A percentile compares a stretch with the other conserved stretches of the same genome.
Evolutionary conservation across 768 basidiomycete species (phyloP).

Genomic region (Albatrellus ellisii): DNA sequence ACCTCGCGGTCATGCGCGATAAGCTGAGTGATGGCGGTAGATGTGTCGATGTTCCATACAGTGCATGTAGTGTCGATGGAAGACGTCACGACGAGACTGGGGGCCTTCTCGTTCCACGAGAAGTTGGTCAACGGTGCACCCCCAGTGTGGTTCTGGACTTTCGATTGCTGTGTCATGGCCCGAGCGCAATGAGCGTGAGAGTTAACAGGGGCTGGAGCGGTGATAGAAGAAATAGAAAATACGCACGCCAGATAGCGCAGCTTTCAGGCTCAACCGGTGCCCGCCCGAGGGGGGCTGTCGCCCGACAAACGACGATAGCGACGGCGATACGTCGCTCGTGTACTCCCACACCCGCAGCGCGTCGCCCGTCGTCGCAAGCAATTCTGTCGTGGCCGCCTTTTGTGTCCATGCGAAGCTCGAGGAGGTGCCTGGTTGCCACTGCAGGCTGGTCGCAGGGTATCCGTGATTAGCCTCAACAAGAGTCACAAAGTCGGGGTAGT

Average conservation of each 20-base stretch:
- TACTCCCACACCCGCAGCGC: conserved; percentile 90
- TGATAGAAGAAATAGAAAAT: conserved; percentile 12
- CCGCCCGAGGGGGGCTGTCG: conserved; percentile 41
- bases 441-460: conserved; percentile 87
- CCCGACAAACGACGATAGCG: conserved; percentile 57
- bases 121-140: conserved; percentile 93
- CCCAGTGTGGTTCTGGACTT: conserved; percentile 72
- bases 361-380: conserved; percentile 91
- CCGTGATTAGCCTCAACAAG: conserved; percentile 77
- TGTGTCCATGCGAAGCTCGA: conserved; percentile 53
- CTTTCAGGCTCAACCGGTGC: conserved; percentile 60
- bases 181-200: no score
- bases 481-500: conserved; percentile 78
- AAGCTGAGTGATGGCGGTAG: conserved; percentile 89
- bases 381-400: conserved; percentile 55
- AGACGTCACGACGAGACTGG: conserved; percentile 87
- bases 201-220: no score
- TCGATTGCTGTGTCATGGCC: conserved; percentile 73
- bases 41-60: conserved; percentile 95
- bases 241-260: conserved; percentile 72
- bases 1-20: conserved; percentile 96
- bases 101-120: conserved; percentile 92
- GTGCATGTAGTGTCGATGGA: conserved; percentile 99
- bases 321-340: conserved; percentile 44
- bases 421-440: conserved; percentile 80